A percentile compares a stretch with the other conserved stretches of the same genome.
phyloP scores from a whole-genome alignment of 768 basidiomycete genomes.

The Tremella mesenterica region DNA sequence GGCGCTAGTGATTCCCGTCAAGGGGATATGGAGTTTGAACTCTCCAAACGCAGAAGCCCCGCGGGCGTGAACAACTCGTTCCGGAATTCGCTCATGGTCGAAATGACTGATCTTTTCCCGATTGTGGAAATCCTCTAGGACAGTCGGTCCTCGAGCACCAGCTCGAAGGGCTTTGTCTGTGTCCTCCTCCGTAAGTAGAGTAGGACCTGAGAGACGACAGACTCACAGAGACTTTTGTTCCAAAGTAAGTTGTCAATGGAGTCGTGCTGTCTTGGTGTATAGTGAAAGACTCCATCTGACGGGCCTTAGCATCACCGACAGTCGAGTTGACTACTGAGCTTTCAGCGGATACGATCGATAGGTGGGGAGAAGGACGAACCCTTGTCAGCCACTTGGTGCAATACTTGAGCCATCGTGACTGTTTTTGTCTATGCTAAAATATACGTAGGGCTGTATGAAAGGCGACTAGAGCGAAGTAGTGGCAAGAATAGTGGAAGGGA shows the following conservation, averaged over 20 bases:
- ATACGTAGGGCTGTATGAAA: too few species aligned
- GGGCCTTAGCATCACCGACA: slow-evolving; percentile 40
- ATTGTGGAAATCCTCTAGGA: slow-evolving; percentile 60
- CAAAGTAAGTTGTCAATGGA: slow-evolving; percentile 42
- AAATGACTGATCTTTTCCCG: slow-evolving; percentile 67
- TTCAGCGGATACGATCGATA: too few species aligned
- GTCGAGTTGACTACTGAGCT: slow-evolving; percentile 32
- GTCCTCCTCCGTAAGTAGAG: slow-evolving; percentile 15
- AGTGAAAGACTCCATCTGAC: slow-evolving; percentile 36
- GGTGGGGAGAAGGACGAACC: too few species aligned
- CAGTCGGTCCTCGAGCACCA: slow-evolving; percentile 55
- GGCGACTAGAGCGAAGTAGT: too few species aligned
- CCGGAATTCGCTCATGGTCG: slow-evolving; percentile 83
- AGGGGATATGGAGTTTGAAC: slow-evolving; percentile 65
- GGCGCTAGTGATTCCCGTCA: slow-evolving; percentile 64
- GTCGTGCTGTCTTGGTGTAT: slow-evolving; percentile 19
- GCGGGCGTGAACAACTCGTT: slow-evolving; percentile 53
- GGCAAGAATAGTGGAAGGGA: too few species aligned
- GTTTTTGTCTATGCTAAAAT: neutral
- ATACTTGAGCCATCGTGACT: neutral
- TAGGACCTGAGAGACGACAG: neutral
- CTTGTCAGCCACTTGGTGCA: neutral
- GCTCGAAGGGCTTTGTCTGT: slow-evolving; percentile 43
- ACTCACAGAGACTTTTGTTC: slow-evolving; percentile 36
- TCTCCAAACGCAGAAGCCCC: slow-evolving; percentile 60